Evolutionary conservation across 139 green algal species (phyloP), one percentile per base, ranked within the genome.

Genomic region (Chlorella sorokiniana): DNA sequence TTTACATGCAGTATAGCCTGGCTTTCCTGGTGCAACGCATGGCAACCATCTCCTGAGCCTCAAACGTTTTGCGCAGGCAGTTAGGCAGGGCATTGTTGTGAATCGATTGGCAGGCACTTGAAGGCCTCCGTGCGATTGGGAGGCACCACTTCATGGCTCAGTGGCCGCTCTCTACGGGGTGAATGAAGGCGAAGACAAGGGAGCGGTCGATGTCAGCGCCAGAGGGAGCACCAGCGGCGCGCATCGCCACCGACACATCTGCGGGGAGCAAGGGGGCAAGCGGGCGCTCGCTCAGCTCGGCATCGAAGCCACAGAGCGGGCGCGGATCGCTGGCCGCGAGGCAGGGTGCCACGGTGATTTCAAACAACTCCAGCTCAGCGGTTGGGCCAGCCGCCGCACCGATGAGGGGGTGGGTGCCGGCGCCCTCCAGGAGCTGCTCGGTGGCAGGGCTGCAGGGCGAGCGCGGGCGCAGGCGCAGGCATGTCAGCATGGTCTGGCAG

Each of bases 171-270:
- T 16, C 25, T 33, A 38, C 25, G 29, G 27, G 20, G 29, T 73
- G 38, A 7, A 73, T 48, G 22, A 45, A 37, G 2, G 38, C 65
- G 35, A 73, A 73, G 65, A 35, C 48, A 22, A 73, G 65, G 14
- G 31, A 37, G 31, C 20, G 37, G 65, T 31, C 29, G 65, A 45
- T 27, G 38, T 52, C 41, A 3, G 68, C 18, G 41, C 63, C 63
- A 10, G 41, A 40, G 27, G 68, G 41, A 11, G 27, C 29, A 40
- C 68, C 68, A 10, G 40, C 41, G 0, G 68, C 68, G 1, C 8
- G 41, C 40, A 75, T 25, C 41, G 68, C 68, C 1, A 25, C 41
- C 68, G 41, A 75, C 68, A 75, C 68, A 40, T 75, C 68, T 75
- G 68, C 68, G 29, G 3, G 41, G 7, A 23, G 68, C 20, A 45